phyloP scores from a whole-genome alignment of 2,329 filamentous ascomycete species.

The Hansfordia pulvinata region DNA sequence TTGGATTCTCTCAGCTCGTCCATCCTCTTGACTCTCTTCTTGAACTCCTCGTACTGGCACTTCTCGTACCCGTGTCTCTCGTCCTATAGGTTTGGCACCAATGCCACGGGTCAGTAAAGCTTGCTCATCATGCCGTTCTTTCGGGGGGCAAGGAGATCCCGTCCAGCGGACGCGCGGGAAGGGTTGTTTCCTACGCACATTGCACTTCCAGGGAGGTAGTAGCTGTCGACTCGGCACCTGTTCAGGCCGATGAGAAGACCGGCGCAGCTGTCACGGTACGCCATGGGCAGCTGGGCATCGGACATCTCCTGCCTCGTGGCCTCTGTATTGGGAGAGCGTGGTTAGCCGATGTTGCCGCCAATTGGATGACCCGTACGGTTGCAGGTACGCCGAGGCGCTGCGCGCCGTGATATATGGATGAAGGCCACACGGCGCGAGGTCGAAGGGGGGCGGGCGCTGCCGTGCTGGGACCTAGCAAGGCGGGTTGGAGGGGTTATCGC shows the following conservation, averaged over 20 bases:
- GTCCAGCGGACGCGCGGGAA: slow-evolving; percentile 2
- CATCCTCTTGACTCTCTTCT: slow-evolving; percentile 98
- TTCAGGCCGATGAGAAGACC: slow-evolving; percentile 92
- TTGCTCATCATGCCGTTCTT: too few species aligned
- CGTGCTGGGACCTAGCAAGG: too few species aligned
- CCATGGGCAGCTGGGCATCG: slow-evolving; percentile 72
- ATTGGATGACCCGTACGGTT: too few species aligned
- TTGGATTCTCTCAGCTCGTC: slow-evolving; percentile 83
- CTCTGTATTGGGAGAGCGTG: slow-evolving; percentile 36
- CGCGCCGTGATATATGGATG: too few species aligned
- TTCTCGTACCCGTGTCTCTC: slow-evolving; percentile 98
- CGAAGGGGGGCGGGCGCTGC: too few species aligned
- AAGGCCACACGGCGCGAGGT: too few species aligned
- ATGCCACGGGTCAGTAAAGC: too few species aligned
- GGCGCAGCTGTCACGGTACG: slow-evolving; percentile 92
- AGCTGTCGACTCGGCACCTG: slow-evolving; percentile 81
- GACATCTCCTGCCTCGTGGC: slow-evolving; percentile 89
- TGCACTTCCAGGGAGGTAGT: slow-evolving; percentile 95
- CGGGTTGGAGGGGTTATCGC: too few species aligned
- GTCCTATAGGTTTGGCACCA: slow-evolving; percentile 46
- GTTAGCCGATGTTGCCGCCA: too few species aligned
- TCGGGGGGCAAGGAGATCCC: too few species aligned
- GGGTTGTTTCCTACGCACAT: slow-evolving; percentile 53
- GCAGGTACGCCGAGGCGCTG: too few species aligned
- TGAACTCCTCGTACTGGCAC: slow-evolving; percentile 98